phyloP scores from a whole-genome alignment of 208 protist genomes.

The Porcisia hertigi region DNA sequence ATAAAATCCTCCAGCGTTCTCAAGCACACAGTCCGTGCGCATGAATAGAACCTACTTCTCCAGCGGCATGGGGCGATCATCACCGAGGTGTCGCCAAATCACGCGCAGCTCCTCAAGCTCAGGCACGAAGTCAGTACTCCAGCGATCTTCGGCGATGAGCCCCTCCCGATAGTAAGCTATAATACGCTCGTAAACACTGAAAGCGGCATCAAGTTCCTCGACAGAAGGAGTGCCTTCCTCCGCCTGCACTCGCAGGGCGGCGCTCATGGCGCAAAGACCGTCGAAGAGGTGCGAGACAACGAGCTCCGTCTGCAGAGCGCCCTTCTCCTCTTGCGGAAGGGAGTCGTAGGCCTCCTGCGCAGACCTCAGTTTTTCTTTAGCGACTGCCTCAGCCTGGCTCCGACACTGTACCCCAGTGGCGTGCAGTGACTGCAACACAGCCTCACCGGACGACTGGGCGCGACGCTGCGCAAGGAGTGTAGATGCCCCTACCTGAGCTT shows the following conservation, averaged over 20 bases:
- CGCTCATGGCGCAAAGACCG: conserved; percentile 57
- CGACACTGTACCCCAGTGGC: conserved; percentile 26
- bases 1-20: no score
- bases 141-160: conserved; percentile 30
- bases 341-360: conserved; percentile 34
- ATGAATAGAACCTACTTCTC: background rate
- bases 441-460: conserved; percentile 26
- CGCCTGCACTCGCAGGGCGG: conserved; percentile 50
- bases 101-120: conserved; percentile 56
- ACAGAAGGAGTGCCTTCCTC: conserved; percentile 18
- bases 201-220: conserved; percentile 42
- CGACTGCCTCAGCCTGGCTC: conserved; percentile 18
- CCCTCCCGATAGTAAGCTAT: conserved; percentile 11
- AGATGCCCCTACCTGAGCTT: conserved; percentile 17
- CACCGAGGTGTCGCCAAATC: conserved; percentile 39
- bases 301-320: conserved; percentile 21
- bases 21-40: background rate
- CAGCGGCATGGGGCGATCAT: conserved; percentile 23
- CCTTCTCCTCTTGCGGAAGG: conserved; percentile 30
- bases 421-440: conserved; percentile 48
- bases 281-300: conserved; percentile 50
- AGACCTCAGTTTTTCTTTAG: conserved; percentile 2
- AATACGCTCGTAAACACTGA: conserved; percentile 42
- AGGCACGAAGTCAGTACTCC: conserved; percentile 46
- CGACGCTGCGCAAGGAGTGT: conserved; percentile 16